phyloP scores from a whole-genome alignment of 176 grass and related monocot genomes.

The Dactylis glomerata region DNA sequence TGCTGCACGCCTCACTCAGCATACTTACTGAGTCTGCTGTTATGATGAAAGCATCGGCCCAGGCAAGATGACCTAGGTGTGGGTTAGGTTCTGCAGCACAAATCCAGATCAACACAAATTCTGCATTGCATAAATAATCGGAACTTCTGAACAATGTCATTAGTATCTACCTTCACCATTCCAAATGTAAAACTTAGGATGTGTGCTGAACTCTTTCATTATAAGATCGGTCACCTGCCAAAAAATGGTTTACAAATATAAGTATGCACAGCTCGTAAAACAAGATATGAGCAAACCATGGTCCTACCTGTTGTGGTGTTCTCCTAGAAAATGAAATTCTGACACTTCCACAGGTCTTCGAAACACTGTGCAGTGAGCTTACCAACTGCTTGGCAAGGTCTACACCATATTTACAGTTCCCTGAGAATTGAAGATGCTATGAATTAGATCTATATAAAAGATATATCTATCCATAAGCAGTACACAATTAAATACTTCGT shows the following conservation, averaged over 20 bases:
- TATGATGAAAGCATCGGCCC: constrained; percentile 86
- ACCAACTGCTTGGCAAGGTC: constrained; percentile 71
- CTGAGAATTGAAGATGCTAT: constrained; percentile 36
- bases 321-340: constrained; percentile 97
- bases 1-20: constrained; percentile 89
- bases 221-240: constrained; percentile 69
- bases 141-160: neutral
- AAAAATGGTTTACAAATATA: constrained; percentile 16
- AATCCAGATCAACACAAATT: neutral
- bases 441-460: constrained; percentile 24
- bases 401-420: constrained; percentile 83
- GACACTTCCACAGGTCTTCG: constrained; percentile 76
- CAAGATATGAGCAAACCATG: constrained; percentile 7
- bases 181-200: constrained; percentile 86
- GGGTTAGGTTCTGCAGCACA: constrained; percentile 71
- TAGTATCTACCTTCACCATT: constrained; percentile 67
- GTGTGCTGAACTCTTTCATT: constrained; percentile 58
- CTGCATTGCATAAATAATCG: neutral
- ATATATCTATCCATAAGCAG: too few relatives aligned
- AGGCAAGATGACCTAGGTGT: constrained; percentile 91
- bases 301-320: constrained; percentile 69
- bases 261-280: neutral
- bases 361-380: constrained; percentile 57
- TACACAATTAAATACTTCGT: neutral
- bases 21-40: constrained; percentile 91